These are phyloP conservation scores for Biscogniauxia mediterranea DNA, from an alignment of 2,329 filamentous ascomycete species.

Conservation along the genomic window DNA sequence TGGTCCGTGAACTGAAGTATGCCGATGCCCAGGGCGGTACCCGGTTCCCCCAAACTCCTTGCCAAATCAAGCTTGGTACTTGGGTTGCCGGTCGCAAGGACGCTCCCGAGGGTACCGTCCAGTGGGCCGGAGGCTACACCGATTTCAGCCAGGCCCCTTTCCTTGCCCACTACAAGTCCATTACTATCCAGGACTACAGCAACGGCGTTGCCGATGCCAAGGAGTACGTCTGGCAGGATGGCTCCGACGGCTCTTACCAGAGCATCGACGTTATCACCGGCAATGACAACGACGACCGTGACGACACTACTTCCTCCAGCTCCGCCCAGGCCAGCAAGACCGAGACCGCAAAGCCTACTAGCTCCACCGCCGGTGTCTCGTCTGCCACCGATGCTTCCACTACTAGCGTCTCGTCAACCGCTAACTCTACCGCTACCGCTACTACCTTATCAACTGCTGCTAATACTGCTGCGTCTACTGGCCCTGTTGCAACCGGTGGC, in stretches of 20 bases:
- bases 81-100: constrained; percentile 60
- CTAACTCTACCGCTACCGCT: constrained; percentile 22
- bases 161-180: constrained; percentile 55
- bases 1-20: constrained; percentile 61
- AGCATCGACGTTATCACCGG: constrained; percentile 51
- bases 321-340: constrained; percentile 15
- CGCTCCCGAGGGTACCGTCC: constrained; percentile 68
- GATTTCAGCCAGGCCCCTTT: constrained; percentile 53
- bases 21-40: constrained; percentile 55
- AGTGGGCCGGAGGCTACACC: constrained; percentile 63
- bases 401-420: constrained; percentile 14
- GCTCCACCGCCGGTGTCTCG: constrained; percentile 18
- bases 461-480: constrained; percentile 9
- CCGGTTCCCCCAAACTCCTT: constrained; percentile 70
- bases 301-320: constrained; percentile 8
- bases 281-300: constrained; percentile 26
- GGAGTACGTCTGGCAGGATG: constrained; percentile 50
- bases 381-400: constrained; percentile 9
- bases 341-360: not conserved
- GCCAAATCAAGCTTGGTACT: constrained; percentile 67
- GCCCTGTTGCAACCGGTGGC: constrained; percentile 3
- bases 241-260: constrained; percentile 47
- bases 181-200: constrained; percentile 54
- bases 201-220: constrained; percentile 48
- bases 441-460: constrained; percentile 13